phyloP scores from a whole-genome alignment of 345 rosid genomes.

The Syzygium jambos region DNA sequence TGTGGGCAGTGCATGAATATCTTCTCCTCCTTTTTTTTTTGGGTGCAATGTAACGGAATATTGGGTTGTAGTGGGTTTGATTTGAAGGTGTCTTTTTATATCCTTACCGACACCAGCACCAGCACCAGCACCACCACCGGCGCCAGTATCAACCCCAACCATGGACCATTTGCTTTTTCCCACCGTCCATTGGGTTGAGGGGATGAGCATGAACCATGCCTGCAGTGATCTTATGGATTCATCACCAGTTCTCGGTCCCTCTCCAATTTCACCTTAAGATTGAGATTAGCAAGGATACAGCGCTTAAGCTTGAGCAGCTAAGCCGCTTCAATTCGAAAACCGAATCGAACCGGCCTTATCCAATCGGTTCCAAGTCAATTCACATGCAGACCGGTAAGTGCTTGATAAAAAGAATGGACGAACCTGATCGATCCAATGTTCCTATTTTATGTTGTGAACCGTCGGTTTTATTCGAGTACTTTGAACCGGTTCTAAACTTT shows the following conservation, averaged over 20 bases:
- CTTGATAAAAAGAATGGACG: background rate
- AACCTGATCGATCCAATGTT: background rate
- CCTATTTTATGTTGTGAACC: background rate
- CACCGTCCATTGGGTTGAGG: background rate
- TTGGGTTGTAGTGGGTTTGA: background rate
- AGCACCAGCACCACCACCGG: background rate
- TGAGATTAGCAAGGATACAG: background rate
- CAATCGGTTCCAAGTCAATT: background rate
- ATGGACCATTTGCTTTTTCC: background rate
- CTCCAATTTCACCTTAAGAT: background rate
- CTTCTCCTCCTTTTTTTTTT: too few relatives aligned
- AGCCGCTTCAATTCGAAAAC: background rate
- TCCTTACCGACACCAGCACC: background rate
- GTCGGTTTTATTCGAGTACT: background rate
- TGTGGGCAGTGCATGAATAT: background rate
- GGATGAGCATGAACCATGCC: background rate
- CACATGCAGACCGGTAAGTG: background rate
- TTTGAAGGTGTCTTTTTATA: background rate
- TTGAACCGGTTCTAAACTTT: background rate
- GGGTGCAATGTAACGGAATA: background rate
- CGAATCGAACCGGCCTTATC: background rate
- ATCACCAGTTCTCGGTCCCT: background rate
- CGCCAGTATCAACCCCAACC: background rate
- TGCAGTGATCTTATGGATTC: background rate
- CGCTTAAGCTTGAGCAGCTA: background rate